Evolutionary conservation across 495 filamentous ascomycete species (phyloP), one percentile per base, ranked within the genome.

Genomic region (Podospora conica): DNA sequence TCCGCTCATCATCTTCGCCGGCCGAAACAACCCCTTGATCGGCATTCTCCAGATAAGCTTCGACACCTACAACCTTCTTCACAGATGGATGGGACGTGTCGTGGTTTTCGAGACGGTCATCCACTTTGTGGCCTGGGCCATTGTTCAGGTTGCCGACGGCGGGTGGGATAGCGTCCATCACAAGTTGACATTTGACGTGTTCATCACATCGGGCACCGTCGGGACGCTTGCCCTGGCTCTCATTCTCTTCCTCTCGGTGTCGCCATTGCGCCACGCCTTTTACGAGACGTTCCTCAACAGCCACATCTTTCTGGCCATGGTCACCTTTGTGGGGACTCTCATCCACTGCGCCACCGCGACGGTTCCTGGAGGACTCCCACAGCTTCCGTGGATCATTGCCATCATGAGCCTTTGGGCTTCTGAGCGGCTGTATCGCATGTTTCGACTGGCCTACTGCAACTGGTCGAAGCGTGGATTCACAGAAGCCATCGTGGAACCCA

Each of bases 1-100:
- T n/a, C 91, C 92, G 7, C 83, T 96, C 22, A 85, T 98, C 68
- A 80, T 98, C 62, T 85, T 97, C 65, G 94, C 93, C 18, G 87
- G 92, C 22, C 88, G 94, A 69, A 98, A 98, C 80, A 98, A 96
- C 74, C 91, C 91, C 18, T 79, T 97, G n/a, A 97, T 97, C 67
- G 74, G 81, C 7, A 76, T 96, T 15, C 81, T 96, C 69, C 87
- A 86, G 27, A 87, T 98, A 77, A 94, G 91, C 75, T 98, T 97
- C 77, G 96, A 98, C 79, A 96, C 93, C 0, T 97, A 92, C 83
- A 98, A 97, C 76, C 81, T 97, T 27, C 78, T 98, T 28, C 95
- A 98, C 76, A 88, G 95, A 48, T 98, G 95, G 94, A 87, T 98
- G 63, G 95, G 94, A 23, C 90, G 95, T 21, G 87, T 97, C 23